These are phyloP conservation scores for Geotrichum cucujoidarum DNA, from an alignment of 1,139 yeast species.

Conservation along the genomic window DNA sequence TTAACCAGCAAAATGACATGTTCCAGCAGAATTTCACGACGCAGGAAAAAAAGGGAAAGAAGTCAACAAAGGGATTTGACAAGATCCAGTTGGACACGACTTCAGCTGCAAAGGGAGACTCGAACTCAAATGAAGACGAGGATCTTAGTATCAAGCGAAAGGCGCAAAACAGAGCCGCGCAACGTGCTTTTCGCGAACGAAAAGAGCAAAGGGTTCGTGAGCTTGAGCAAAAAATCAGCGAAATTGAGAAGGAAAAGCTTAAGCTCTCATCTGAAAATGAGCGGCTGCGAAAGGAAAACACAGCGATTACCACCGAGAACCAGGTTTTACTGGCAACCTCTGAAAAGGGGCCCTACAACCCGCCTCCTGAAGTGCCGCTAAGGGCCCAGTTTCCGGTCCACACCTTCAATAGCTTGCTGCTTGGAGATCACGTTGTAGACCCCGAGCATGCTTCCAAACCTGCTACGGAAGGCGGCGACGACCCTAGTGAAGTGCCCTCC, in stretches of 20 bases:
- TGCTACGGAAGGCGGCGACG: background rate
- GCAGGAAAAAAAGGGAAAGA: too few species aligned
- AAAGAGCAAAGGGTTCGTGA: slow-evolving; percentile 71
- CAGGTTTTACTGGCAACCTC: slow-evolving; percentile 43
- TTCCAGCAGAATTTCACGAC: too few species aligned
- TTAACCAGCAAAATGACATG: background rate
- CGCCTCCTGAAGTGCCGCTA: slow-evolving; percentile 16
- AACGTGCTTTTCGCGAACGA: slow-evolving; percentile 81
- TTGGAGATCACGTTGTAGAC: slow-evolving; percentile 24
- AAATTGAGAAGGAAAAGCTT: slow-evolving; percentile 57
- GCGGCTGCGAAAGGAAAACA: slow-evolving; percentile 48
- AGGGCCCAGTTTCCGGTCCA: slow-evolving; percentile 27
- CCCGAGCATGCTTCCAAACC: slow-evolving; percentile 7
- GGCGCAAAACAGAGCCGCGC: slow-evolving; percentile 87
- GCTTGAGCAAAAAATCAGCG: slow-evolving; percentile 53
- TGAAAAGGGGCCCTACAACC: background rate
- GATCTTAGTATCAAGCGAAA: slow-evolving; percentile 55
- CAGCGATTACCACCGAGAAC: slow-evolving; percentile 55
- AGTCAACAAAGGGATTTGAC: too few species aligned
- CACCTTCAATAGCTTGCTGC: slow-evolving; percentile 25
- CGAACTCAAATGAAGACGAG: slow-evolving; percentile 36
- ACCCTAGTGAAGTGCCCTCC: slow-evolving; percentile 23
- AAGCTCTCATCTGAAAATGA: slow-evolving; percentile 52
- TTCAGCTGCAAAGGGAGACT: slow-evolving; percentile 3
- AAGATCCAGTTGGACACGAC: too few species aligned